A percentile compares a stretch with the other conserved stretches of the same genome.
These are phyloP conservation scores for Asterochloris sp. DNA, from an alignment of 139 green algal species.

Conservation along the genomic window DNA sequence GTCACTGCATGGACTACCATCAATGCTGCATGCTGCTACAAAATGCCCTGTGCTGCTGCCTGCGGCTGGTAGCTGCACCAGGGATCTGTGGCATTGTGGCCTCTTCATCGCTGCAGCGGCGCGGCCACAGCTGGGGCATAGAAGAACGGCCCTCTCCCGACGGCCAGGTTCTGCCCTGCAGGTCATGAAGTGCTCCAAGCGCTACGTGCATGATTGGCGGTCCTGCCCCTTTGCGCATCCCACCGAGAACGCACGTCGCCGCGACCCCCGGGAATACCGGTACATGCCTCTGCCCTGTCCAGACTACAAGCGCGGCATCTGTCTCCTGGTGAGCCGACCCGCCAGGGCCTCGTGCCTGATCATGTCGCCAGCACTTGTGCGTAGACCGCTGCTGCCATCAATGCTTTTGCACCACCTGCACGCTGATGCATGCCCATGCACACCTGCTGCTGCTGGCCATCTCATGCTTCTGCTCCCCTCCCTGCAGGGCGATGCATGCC, in stretches of 20 bases:
- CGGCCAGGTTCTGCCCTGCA: slow-evolving; percentile 18
- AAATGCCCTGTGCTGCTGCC: no score
- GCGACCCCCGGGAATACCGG: slow-evolving; percentile 82
- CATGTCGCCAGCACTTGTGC: background rate
- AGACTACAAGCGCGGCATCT: slow-evolving; percentile 84
- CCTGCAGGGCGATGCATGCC: slow-evolving; percentile 68
- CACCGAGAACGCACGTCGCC: slow-evolving; percentile 90
- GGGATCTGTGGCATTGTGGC: no score
- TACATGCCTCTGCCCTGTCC: slow-evolving; percentile 82
- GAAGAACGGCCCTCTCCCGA: background rate
- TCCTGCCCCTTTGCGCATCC: slow-evolving; percentile 96
- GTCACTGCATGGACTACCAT: no score
- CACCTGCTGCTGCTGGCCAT: slow-evolving; percentile 50
- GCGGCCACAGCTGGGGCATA: no score
- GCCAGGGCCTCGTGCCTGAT: background rate
- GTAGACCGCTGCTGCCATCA: background rate
- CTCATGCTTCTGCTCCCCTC: no score
- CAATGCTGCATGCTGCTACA: no score
- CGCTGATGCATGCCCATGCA: slow-evolving; percentile 1
- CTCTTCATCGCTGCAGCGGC: no score
- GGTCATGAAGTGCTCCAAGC: slow-evolving; percentile 77
- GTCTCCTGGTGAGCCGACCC: slow-evolving; percentile 20
- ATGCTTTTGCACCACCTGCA: background rate
- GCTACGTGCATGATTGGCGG: slow-evolving; percentile 93
- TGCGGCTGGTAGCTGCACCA: no score